A percentile compares a stretch with the other conserved stretches of the same genome.
phyloP scores from a whole-genome alignment of 192 early-diverging fungal species.

The Coemansia sp. region DNA sequence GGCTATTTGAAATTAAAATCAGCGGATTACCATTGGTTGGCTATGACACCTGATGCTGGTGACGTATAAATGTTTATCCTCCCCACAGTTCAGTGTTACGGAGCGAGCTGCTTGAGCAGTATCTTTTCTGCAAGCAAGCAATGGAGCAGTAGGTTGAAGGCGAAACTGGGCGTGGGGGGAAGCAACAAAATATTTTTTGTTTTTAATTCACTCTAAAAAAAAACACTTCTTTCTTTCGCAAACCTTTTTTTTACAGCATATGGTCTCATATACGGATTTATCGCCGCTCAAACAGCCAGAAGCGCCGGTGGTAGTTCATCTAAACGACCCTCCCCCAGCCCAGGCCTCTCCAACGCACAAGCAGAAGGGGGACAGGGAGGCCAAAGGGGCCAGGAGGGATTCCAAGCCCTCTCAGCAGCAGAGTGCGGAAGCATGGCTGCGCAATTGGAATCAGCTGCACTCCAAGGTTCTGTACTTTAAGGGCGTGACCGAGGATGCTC shows the following conservation, averaged over 20 bases:
- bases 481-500: constrained; percentile 42
- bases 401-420: background rate
- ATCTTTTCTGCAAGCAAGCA: no score
- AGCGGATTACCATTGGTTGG: background rate
- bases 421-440: constrained; percentile 28
- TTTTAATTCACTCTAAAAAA: no score
- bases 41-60: no score
- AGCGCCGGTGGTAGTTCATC: constrained; percentile 34
- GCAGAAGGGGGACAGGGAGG: background rate
- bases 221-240: constrained; percentile 7
- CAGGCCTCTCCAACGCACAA: constrained; percentile 6
- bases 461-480: constrained; percentile 43
- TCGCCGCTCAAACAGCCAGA: constrained; percentile 44
- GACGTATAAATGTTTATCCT: no score
- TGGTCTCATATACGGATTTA: constrained; percentile 53
- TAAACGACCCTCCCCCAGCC: constrained; percentile 35
- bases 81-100: no score
- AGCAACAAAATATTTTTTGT: no score
- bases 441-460: constrained; percentile 33
- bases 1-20: background rate
- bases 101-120: no score
- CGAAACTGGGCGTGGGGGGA: no score
- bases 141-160: no score
- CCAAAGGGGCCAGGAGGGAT: background rate
- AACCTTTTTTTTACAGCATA: constrained; percentile 1